phyloP scores from a whole-genome alignment of 1,139 yeast species.

The Protomyces macrosporus region DNA sequence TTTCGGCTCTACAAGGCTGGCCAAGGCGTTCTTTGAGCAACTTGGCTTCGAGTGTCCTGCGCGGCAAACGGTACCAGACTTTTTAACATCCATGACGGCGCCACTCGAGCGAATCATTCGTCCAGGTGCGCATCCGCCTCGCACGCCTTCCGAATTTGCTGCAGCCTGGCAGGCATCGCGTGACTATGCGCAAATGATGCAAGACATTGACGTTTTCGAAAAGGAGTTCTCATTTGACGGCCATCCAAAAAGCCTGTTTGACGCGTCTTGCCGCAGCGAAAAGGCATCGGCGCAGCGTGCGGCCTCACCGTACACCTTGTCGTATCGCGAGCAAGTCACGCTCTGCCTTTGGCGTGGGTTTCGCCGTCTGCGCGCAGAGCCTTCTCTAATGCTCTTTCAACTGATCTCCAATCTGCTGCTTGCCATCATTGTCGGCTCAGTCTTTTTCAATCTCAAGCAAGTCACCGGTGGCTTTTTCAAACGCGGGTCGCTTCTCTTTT shows the following conservation, averaged over 20 bases:
- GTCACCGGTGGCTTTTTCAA: conserved; percentile 53
- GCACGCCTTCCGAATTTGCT: conserved; percentile 64
- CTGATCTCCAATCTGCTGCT: conserved; percentile 46
- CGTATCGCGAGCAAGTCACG: conserved; percentile 39
- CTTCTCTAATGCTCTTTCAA: conserved; percentile 28
- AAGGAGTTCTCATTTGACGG: conserved; percentile 28
- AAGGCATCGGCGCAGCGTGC: conserved; percentile 32
- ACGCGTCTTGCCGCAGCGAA: conserved; percentile 32
- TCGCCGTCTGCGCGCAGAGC: conserved; percentile 22
- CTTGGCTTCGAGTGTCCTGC: conserved; percentile 69
- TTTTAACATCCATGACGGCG: conserved; percentile 54
- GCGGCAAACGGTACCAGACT: conserved; percentile 79
- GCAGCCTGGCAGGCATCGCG: conserved; percentile 58
- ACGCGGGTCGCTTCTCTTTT: conserved; percentile 68
- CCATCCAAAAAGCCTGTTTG: neutral
- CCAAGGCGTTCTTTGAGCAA: conserved; percentile 54
- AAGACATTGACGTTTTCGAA: conserved; percentile 43
- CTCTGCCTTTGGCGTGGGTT: conserved; percentile 12
- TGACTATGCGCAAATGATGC: conserved; percentile 44
- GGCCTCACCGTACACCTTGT: conserved; percentile 37
- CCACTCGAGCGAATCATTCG: conserved; percentile 42
- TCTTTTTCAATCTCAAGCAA: conserved; percentile 53
- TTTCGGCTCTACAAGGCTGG: conserved; percentile 58
- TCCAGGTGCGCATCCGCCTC: conserved; percentile 57
- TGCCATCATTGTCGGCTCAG: conserved; percentile 59